phyloP scores from a whole-genome alignment of 148 eudicot species.

The Dianthus caryophyllus region DNA sequence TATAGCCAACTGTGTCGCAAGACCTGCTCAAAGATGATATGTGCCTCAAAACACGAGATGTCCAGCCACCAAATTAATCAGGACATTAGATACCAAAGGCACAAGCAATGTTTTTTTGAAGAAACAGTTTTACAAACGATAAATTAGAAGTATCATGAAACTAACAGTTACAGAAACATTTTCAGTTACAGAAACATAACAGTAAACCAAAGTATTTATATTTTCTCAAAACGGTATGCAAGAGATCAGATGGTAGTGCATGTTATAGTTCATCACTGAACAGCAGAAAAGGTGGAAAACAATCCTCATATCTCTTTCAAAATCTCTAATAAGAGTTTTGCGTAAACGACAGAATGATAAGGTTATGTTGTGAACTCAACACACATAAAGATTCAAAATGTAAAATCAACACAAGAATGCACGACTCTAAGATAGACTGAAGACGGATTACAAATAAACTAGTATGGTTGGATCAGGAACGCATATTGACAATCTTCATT shows the following conservation, averaged over 20 bases:
- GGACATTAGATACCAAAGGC: constrained; percentile 14
- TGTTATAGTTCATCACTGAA: constrained; percentile 15
- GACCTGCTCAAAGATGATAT: neutral
- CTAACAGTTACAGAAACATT: too few species aligned
- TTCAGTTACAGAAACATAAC: too few species aligned
- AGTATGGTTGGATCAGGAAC: neutral
- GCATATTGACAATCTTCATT: constrained; percentile 7
- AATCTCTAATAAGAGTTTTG: too few species aligned
- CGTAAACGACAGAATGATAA: too few species aligned
- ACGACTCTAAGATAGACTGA: neutral
- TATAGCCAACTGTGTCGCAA: constrained; percentile 9
- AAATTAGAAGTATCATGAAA: neutral
- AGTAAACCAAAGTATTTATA: too few species aligned
- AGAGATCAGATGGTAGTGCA: constrained; percentile 25
- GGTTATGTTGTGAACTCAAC: too few species aligned
- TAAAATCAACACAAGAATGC: too few species aligned
- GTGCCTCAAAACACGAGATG: constrained; percentile 9
- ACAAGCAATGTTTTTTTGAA: neutral
- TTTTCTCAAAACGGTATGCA: neutral
- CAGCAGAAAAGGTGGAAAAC: constrained; percentile 16
- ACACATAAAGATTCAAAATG: too few species aligned
- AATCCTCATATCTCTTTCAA: constrained; percentile 14
- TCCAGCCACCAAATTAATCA: constrained; percentile 7
- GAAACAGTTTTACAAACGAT: neutral
- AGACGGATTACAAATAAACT: neutral